Base-by-base conservation (phyloP, 225 moss, liverwort and hornwort genomes). In the Antitrichia curtipendula region DNA sequence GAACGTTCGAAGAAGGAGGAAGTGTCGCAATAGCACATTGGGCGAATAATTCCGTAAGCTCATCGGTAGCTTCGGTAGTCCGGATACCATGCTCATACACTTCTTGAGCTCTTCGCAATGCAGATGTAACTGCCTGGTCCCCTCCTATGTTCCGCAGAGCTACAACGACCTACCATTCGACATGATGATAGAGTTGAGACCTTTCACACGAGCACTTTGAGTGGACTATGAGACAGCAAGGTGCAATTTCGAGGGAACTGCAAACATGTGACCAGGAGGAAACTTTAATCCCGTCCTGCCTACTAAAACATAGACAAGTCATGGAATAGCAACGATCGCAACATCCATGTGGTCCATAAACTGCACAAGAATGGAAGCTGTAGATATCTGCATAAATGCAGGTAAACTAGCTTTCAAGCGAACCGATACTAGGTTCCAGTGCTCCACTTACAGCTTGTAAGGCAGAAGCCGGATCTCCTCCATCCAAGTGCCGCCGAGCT, bases 361-460 rank as follows among this genome's bases (percentile, higher is more conserved):
- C 59, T 89, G 74, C 78, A 40, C 47, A 85, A 74, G 49, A 54
- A 70, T 63, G 56, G 27, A 68, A 79, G 45, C 20, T 40, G 22
- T 22, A 64, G 16, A 70, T 28, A 78, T 53, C 36, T 82, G 53
- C 65, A 47, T 58, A 79, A 40, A 72, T 60, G 58, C 63, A 84
- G 63, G 60, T 62, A 60, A 78, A 41, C 63, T 78, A 80, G 83
- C 43, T 80, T 86, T 78, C 64, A 34, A 79, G 38, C 57, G 53
- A 79, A 38, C 80, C 82, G 41, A 72, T 47, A 74, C 60, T 16
- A 57, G 22, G 78, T 49, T 69, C 69, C 45, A 87, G 23, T 38
- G 77, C 86, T 84, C 88, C 82, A 92, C 97, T 89, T 95, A 98
- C 98, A 80, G 98, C 97, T 95, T 96, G 95, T 80, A 98, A 85